Conservation (phyloP, 1,284 basidiomycete genomes). For the Lentinus polychrous region DNA sequence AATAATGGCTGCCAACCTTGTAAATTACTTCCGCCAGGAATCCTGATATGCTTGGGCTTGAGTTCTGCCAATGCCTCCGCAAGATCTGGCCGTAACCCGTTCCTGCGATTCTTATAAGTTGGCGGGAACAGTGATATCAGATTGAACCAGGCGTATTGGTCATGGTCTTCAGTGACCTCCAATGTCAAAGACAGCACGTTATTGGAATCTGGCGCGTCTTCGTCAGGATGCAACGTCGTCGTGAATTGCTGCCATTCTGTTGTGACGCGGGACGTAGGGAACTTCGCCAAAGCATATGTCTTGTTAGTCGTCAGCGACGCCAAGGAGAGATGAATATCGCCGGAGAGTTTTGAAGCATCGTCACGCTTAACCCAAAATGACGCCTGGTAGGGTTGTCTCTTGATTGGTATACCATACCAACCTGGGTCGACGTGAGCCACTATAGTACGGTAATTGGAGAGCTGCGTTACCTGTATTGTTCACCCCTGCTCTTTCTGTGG, state of each 20-base stretch:
- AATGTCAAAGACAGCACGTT: slow-evolving; percentile 5
- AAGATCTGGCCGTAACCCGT: slow-evolving; percentile 4
- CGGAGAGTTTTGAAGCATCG: slow-evolving; percentile 1
- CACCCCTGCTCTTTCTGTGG: slow-evolving; percentile 3
- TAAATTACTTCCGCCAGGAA: slow-evolving; percentile 7
- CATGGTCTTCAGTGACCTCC: slow-evolving; percentile 5
- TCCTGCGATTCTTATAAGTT: slow-evolving; percentile 4
- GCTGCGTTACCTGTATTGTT: not conserved
- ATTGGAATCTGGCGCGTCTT: slow-evolving; percentile 8
- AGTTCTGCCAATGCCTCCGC: slow-evolving; percentile 6
- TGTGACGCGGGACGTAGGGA: slow-evolving; percentile 1
- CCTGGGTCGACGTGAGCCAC: not conserved
- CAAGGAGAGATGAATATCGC: slow-evolving; percentile 3
- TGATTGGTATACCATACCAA: not conserved
- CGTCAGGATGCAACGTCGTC: slow-evolving; percentile 2
- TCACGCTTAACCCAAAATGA: slow-evolving; percentile 6
- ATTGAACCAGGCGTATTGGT: slow-evolving; percentile 9
- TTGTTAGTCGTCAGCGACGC: not conserved
- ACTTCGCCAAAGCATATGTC: not conserved
- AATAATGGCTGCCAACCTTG: too few species aligned
- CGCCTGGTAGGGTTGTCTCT: slow-evolving; percentile 1
- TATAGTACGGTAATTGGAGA: not conserved
- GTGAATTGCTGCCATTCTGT: slow-evolving; percentile 6
- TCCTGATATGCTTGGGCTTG: slow-evolving; percentile 6
- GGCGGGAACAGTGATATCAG: slow-evolving; percentile 7